Evolutionary conservation across 192 early-diverging fungal genomes (phyloP), one percentile per base, ranked within the genome.

Genomic region (Pilobolus umbonatus): DNA sequence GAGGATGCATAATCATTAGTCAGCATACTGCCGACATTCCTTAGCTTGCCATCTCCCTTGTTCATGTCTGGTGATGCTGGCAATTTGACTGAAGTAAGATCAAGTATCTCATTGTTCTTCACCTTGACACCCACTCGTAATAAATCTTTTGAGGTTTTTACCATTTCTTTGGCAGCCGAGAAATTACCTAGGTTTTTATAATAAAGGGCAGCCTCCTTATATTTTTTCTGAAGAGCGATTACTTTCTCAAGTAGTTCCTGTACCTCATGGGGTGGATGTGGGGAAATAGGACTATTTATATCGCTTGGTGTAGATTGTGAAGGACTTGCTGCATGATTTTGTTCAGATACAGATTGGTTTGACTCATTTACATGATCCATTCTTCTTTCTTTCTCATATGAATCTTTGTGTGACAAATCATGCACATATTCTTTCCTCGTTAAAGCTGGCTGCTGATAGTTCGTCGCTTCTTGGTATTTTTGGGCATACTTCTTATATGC

Each of bases 161-260:
- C 36, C 70, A 79, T 69, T 61, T 84, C 74, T 14, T 80, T 66
- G 2, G 85, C 81, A 4, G 29, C 58, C 10, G 44, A 42, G 3
- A 78, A 17, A 42, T 85, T 68, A 26, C 75, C 69, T 0, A 73
- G 44, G 15, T 72, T 60, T 69, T 87, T 86, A 60, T 73, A 78
- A 11, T 64, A 63, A 32, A 83, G 45, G 4, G 83, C 86, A 7
- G 72, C 73, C 26, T 77, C 62, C 59, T 81, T 85, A 60, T 88
- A 88, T 62, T 88, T 75, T 25, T 74, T 45, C 52, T 75, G 74
- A 1, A 71, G 44, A 10, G 42, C 24, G 8, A 68, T 57, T 17
- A 85, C 26, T 30, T 36, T 38, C 14, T 61, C 35, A 15, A 59
- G 57, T 12, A 61, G n/a, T 58, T 57, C 32, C 35, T 54, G 64